These are phyloP conservation scores for Thielaviopsis euricoi DNA, from an alignment of 2,329 filamentous ascomycete species.

Conservation along the genomic window DNA sequence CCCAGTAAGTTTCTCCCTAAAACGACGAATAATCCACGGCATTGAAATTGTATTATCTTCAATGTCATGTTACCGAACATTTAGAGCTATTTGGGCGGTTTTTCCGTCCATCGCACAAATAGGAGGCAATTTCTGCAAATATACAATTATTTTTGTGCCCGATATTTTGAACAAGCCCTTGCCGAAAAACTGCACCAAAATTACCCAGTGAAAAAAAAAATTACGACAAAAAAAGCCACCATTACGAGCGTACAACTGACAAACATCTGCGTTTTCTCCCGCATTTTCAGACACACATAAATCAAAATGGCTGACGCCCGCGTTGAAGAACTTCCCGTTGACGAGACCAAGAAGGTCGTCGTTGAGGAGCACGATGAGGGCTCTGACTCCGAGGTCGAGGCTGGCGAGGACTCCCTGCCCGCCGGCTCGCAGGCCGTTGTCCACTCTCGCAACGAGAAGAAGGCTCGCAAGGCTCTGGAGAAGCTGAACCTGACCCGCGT, in stretches of 20 bases:
- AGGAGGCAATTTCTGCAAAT: neutral
- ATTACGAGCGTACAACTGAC: neutral
- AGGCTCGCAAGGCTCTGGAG: conserved; percentile 97
- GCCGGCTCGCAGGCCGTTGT: conserved; percentile 78
- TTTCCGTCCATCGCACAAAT: neutral
- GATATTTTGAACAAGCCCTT: conserved; percentile 3
- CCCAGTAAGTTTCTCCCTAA: neutral
- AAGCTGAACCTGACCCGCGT: conserved; percentile 96
- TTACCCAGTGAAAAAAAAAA: neutral
- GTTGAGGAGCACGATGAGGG: conserved; percentile 57
- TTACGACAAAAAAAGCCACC: neutral
- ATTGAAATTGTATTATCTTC: neutral
- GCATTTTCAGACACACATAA: neutral
- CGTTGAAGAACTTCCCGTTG: conserved; percentile 93
- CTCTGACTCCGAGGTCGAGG: conserved; percentile 60
- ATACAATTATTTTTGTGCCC: neutral
- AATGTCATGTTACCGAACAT: neutral
- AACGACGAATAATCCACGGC: neutral
- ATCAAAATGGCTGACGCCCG: conserved; percentile 85
- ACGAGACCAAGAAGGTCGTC: conserved; percentile 62
- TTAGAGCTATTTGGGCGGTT: neutral
- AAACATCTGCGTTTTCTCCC: neutral
- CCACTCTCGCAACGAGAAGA: conserved; percentile 99
- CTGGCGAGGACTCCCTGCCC: conserved; percentile 59
- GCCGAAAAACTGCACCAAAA: neutral